Conservation (phyloP, 2,329 filamentous ascomycete species). For the Nemania serpens region DNA sequence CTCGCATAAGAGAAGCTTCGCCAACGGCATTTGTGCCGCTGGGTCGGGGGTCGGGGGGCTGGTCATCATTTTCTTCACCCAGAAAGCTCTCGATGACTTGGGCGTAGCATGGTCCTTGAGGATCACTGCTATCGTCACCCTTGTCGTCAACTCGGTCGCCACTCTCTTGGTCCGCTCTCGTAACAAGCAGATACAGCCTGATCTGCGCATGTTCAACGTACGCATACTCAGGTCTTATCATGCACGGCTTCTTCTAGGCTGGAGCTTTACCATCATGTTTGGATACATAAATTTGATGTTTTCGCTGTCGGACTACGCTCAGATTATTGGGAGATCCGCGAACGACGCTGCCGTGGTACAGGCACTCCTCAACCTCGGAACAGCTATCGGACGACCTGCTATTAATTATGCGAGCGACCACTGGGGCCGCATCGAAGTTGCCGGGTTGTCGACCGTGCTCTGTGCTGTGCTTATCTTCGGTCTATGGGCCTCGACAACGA, state of each 20-base stretch:
- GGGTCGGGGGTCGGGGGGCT: slow-evolving; percentile 11
- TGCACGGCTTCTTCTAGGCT: not conserved
- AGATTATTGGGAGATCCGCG: slow-evolving; percentile 1
- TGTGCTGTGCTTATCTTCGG: slow-evolving; percentile 6
- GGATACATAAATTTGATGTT: slow-evolving; percentile 16
- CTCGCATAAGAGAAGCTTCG: slow-evolving; percentile 3
- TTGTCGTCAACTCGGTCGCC: not conserved
- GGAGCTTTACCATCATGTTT: slow-evolving; percentile 14
- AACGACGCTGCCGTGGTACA: slow-evolving; percentile 8
- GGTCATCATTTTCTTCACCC: not conserved
- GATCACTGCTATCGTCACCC: not conserved
- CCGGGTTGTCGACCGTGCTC: slow-evolving; percentile 4
- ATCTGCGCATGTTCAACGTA: slow-evolving; percentile 1
- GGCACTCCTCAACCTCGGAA: slow-evolving; percentile 3
- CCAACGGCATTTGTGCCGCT: slow-evolving; percentile 9
- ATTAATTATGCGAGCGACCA: slow-evolving; percentile 6
- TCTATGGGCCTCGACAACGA: not conserved
- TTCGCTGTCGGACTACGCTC: slow-evolving; percentile 6
- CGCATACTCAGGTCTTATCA: not conserved
- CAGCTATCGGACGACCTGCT: slow-evolving; percentile 7
- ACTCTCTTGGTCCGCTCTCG: slow-evolving; percentile 7
- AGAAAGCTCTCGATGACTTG: not conserved
- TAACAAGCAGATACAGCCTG: slow-evolving; percentile 3
- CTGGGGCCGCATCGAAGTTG: slow-evolving; percentile 3
- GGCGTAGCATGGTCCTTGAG: slow-evolving; percentile 12